A percentile compares a stretch with the other conserved stretches of the same genome.
These are phyloP conservation scores for Vaucheria bursata DNA, from an alignment of 352 stramenopile species.

Conservation along the genomic window DNA sequence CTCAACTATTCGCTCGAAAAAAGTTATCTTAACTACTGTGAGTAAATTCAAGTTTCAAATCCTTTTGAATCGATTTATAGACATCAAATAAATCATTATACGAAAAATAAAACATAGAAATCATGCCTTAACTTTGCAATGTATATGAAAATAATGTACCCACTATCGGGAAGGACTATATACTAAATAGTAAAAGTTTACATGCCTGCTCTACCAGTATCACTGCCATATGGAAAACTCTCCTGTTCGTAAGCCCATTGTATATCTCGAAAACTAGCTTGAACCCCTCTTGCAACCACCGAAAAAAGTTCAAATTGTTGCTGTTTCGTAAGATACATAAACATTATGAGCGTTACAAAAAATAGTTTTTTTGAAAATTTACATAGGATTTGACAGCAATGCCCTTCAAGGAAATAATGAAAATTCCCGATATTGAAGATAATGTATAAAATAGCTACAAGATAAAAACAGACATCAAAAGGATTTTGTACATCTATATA, in stretches of 20 bases:
- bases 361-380: neutral
- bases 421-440: neutral
- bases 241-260: slow-evolving; percentile 31
- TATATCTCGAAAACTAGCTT: slow-evolving; percentile 25
- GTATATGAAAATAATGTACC: neutral
- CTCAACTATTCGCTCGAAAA: too few relatives aligned
- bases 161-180: neutral
- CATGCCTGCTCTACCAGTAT: neutral
- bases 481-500: too few relatives aligned
- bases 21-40: too few relatives aligned
- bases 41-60: too few relatives aligned
- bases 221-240: neutral
- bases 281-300: slow-evolving; percentile 28
- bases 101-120: too few relatives aligned
- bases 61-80: too few relatives aligned
- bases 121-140: too few relatives aligned
- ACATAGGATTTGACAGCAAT: too few relatives aligned
- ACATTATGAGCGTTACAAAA: neutral
- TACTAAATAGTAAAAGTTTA: too few relatives aligned
- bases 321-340: slow-evolving; percentile 10
- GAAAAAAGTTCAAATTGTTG: slow-evolving; percentile 18
- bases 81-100: too few relatives aligned
- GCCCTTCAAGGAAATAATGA: neutral
- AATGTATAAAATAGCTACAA: neutral
- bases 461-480: too few relatives aligned